phyloP scores from a whole-genome alignment of 495 filamentous ascomycete genomes.

The Podospora appendiculata region DNA sequence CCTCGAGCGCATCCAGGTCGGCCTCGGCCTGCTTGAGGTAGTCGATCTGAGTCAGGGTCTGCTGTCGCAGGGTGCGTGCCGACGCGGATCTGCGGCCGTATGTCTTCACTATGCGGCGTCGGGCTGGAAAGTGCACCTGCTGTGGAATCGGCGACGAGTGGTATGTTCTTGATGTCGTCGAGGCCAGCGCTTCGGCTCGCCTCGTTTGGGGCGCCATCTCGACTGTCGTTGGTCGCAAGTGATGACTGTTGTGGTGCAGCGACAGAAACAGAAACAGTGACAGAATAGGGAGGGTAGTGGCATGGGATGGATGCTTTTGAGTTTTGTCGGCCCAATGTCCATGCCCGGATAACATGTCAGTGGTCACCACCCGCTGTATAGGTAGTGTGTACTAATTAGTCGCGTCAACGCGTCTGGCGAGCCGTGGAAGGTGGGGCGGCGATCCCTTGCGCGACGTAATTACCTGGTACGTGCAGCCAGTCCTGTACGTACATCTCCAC shows the following conservation, averaged over 20 bases:
- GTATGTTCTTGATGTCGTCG: constrained; percentile 24
- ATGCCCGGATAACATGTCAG: too few relatives aligned
- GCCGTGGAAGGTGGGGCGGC: background rate
- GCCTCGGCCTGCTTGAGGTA: constrained; percentile 20
- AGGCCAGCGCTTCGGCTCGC: constrained; percentile 10
- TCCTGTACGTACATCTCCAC: background rate
- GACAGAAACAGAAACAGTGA: background rate
- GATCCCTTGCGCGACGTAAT: background rate
- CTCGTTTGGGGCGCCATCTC: constrained; percentile 28
- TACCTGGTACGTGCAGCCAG: background rate
- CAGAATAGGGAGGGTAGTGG: background rate
- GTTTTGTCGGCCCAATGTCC: too few relatives aligned
- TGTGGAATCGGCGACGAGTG: constrained; percentile 28
- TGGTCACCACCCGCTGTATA: background rate
- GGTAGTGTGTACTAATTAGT: too few relatives aligned
- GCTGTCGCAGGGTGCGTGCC: constrained; percentile 25
- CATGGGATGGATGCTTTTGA: too few relatives aligned
- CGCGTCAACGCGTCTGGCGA: background rate
- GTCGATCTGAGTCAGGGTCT: constrained; percentile 44
- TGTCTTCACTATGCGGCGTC: constrained; percentile 24
- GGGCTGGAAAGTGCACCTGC: constrained; percentile 31
- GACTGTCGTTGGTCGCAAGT: background rate
- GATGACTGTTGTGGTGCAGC: background rate
- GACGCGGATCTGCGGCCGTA: constrained; percentile 27
- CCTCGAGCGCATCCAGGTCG: background rate